Conservation (phyloP, 495 filamentous ascomycete genomes). For the Symbiotaphrina buchneri region DNA sequence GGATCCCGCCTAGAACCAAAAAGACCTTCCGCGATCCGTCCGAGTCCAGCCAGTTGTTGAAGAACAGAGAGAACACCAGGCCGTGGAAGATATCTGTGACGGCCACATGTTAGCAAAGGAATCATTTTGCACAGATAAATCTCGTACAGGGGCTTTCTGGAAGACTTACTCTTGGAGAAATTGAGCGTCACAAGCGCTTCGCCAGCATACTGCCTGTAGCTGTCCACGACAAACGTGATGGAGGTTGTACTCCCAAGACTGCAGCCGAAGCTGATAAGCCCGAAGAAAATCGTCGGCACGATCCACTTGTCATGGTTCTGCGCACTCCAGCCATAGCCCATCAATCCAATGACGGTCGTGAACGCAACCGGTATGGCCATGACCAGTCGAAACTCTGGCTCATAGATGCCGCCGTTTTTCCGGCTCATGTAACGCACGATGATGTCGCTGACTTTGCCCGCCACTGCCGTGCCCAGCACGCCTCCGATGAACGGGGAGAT, state of each 20-base stretch:
- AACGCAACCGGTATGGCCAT: slow-evolving; percentile 73
- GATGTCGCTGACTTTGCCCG: slow-evolving; percentile 71
- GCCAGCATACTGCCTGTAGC: slow-evolving; percentile 82
- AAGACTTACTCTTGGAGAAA: slow-evolving; percentile 57
- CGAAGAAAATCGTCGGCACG: slow-evolving; percentile 84
- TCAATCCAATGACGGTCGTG: slow-evolving; percentile 63
- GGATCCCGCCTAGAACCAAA: slow-evolving; percentile 66
- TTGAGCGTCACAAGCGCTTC: slow-evolving; percentile 91
- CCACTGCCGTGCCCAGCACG: slow-evolving; percentile 72
- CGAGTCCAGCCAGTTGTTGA: slow-evolving; percentile 59
- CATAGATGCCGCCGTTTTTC: slow-evolving; percentile 82
- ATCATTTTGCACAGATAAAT: neutral
- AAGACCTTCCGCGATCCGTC: slow-evolving; percentile 64
- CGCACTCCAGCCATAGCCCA: slow-evolving; percentile 88
- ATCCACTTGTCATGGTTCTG: slow-evolving; percentile 58
- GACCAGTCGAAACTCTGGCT: slow-evolving; percentile 83
- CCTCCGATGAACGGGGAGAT: slow-evolving; percentile 78
- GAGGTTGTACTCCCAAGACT: slow-evolving; percentile 79
- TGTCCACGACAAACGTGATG: slow-evolving; percentile 88
- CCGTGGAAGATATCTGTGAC: slow-evolving; percentile 63
- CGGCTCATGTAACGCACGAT: slow-evolving; percentile 59
- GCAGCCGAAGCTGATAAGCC: slow-evolving; percentile 82
- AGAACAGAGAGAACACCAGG: slow-evolving; percentile 75
- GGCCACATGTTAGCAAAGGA: neutral
- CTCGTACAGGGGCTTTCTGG: neutral